Conservation (phyloP, 345 rosid genomes). For the Pistacia integerrima region DNA sequence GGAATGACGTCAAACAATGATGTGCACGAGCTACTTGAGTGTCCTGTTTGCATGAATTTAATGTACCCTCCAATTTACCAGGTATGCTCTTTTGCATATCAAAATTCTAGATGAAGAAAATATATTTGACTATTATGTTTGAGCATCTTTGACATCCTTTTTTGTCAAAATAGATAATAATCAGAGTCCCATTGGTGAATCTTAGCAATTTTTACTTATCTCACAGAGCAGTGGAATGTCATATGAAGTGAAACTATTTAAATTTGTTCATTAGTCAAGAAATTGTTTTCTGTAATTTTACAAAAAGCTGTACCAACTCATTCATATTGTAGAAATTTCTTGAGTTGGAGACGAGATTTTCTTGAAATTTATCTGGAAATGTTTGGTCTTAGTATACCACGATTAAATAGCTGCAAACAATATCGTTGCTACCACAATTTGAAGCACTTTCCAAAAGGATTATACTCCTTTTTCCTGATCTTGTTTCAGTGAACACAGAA, state of each 20-base stretch:
- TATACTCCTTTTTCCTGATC: background rate
- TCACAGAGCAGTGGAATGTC: background rate
- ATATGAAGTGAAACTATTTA: background rate
- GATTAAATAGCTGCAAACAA: background rate
- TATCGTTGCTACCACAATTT: background rate
- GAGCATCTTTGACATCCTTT: background rate
- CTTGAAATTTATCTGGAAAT: background rate
- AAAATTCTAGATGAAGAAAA: background rate
- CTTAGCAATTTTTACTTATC: background rate
- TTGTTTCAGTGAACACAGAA: background rate
- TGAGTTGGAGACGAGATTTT: background rate
- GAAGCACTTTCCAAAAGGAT: background rate
- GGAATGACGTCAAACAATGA: conserved; percentile 56
- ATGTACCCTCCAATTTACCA: conserved; percentile 92
- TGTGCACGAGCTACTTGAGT: conserved; percentile 82
- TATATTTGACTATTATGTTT: background rate
- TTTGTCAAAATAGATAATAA: background rate
- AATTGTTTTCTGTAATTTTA: background rate
- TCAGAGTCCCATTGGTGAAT: background rate
- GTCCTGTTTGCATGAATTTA: conserved; percentile 70
- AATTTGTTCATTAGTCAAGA: background rate
- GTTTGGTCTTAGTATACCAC: background rate
- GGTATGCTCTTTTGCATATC: conserved; percentile 39
- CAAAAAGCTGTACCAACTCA: too few relatives aligned
- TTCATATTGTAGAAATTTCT: conserved; percentile 1